phyloP scores from a whole-genome alignment of 345 rosid genomes.

The Salix caprea region DNA sequence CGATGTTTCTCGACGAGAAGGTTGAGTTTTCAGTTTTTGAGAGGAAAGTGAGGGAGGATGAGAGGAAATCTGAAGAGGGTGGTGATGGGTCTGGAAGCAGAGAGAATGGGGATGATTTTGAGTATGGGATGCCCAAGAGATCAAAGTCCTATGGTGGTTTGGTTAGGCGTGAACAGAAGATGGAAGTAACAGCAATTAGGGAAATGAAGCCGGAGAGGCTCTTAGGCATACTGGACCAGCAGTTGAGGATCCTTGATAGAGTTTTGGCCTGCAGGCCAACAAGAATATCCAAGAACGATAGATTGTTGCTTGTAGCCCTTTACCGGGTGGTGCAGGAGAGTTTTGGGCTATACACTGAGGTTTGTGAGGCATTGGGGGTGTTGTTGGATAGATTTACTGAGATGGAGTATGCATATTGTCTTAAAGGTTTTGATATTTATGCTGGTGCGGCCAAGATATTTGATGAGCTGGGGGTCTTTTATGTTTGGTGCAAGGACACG shows the following conservation, averaged over 20 bases:
- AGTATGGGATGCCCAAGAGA: conserved; percentile 8
- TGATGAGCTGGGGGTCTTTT: conserved; percentile 19
- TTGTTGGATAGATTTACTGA: conserved; percentile 22
- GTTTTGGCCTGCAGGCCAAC: conserved; percentile 21
- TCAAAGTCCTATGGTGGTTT: conserved; percentile 7
- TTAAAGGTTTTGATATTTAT: conserved; percentile 22
- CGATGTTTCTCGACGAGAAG: conserved; percentile 72
- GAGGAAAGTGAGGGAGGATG: conserved; percentile 23
- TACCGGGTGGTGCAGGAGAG: conserved; percentile 22
- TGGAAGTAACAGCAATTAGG: conserved; percentile 1
- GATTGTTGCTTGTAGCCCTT: conserved; percentile 15
- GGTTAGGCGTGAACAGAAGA: background rate
- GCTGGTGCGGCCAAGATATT: conserved; percentile 23
- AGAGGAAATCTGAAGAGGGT: conserved; percentile 9
- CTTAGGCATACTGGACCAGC: conserved; percentile 8
- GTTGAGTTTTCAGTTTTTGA: conserved; percentile 58
- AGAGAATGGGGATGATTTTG: conserved; percentile 12
- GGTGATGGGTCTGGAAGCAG: conserved; percentile 4
- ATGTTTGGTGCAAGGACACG: conserved; percentile 25
- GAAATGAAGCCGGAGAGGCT: conserved; percentile 19
- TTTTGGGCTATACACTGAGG: conserved; percentile 16
- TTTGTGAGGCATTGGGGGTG: conserved; percentile 15
- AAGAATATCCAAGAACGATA: conserved; percentile 18
- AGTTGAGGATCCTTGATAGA: conserved; percentile 21
- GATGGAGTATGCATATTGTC: conserved; percentile 25